Evolutionary conservation across 2,329 filamentous ascomycete species (phyloP).

Genomic region (Phyllachora maydis): DNA sequence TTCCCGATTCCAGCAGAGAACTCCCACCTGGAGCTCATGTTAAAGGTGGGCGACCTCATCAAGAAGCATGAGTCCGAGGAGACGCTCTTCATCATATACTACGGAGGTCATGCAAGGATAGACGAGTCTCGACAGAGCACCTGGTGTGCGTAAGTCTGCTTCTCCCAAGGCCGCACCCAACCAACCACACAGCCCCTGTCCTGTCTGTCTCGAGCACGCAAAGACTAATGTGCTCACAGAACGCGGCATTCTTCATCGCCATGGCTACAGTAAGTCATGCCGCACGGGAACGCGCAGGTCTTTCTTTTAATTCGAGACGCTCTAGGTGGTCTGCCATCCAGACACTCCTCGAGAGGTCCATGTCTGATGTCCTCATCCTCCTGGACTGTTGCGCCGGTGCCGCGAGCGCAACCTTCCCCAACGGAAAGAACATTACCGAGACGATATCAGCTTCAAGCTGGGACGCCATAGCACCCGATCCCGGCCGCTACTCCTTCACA

Average conservation of each 20-base stretch:
- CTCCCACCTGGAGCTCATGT: conserved; percentile 34
- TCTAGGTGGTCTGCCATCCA: conserved; percentile 44
- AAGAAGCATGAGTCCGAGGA: conserved; percentile 33
- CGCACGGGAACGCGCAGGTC: too few relatives aligned
- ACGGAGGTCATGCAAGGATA: conserved; percentile 37
- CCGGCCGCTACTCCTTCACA: conserved; percentile 37
- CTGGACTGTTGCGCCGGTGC: conserved; percentile 39
- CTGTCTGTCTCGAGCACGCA: neutral
- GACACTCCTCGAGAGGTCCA: conserved; percentile 32
- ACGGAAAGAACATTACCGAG: conserved; percentile 36
- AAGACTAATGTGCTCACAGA: conserved; percentile 8
- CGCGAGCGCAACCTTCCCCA: conserved; percentile 36
- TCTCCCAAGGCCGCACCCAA: too few relatives aligned
- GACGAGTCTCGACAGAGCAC: conserved; percentile 38
- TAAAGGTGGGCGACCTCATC: conserved; percentile 32
- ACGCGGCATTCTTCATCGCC: conserved; percentile 29
- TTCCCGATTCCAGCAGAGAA: conserved; percentile 38
- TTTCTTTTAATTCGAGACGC: too few relatives aligned
- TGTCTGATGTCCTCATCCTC: conserved; percentile 34
- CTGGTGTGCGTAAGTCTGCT: conserved; percentile 31
- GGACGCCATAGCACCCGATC: conserved; percentile 38
- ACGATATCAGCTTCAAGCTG: conserved; percentile 41
- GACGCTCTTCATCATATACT: conserved; percentile 36
- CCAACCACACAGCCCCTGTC: too few relatives aligned
- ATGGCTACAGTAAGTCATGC: conserved; percentile 34